phyloP scores from a whole-genome alignment of 2,329 filamentous ascomycete genomes.

The Hypomyces rosellus region DNA sequence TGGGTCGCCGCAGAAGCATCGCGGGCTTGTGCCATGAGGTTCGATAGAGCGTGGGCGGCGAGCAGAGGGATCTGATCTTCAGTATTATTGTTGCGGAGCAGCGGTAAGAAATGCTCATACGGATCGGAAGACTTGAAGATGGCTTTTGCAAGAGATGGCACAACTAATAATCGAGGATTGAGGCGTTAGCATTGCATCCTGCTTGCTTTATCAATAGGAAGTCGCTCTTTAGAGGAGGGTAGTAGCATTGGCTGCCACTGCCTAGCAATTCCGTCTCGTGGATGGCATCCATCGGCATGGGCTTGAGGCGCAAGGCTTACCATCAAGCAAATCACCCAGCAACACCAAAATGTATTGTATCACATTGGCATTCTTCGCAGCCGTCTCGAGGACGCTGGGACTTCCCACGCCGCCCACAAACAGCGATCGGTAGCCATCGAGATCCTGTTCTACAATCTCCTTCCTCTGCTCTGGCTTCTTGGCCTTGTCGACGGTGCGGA shows the following conservation, averaged over 20 bases:
- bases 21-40: conserved; percentile 63
- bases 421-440: conserved; percentile 71
- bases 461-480: conserved; percentile 78
- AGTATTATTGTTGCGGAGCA: conserved; percentile 70
- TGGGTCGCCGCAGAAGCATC: conserved; percentile 60
- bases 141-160: conserved; percentile 69
- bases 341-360: conserved; percentile 93
- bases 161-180: conserved; percentile 47
- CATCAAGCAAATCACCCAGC: conserved; percentile 77
- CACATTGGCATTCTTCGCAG: conserved; percentile 80
- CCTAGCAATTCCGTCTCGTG: background rate
- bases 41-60: conserved; percentile 79
- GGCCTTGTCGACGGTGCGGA: conserved; percentile 94
- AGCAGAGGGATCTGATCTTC: conserved; percentile 83
- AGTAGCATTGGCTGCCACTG: background rate
- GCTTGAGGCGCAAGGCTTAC: conserved; percentile 42
- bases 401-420: conserved; percentile 71
- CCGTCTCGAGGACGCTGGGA: conserved; percentile 71
- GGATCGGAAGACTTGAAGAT: conserved; percentile 71
- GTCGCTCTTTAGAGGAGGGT: background rate
- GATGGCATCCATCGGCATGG: background rate
- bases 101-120: conserved; percentile 76
- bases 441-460: conserved; percentile 72
- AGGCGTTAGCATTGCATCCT: background rate
- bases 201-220: background rate